Percentiles rank a stretch among this genome's conserved stretches.
phyloP scores from a whole-genome alignment of 1,284 basidiomycete species.

The Kwoniella shivajii region DNA sequence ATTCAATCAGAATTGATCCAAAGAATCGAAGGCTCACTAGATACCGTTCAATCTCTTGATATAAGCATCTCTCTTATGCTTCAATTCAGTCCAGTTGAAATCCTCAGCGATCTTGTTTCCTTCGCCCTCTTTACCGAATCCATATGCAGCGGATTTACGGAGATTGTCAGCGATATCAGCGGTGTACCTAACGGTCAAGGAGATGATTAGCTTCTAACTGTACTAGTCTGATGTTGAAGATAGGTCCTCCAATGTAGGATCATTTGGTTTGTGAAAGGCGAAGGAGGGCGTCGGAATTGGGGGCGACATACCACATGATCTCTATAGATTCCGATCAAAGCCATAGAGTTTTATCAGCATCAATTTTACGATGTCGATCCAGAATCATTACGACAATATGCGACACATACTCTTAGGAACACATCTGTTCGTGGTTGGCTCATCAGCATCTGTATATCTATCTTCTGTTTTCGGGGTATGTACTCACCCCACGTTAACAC shows the following conservation, averaged over 20 bases:
- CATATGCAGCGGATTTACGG: conserved; percentile 72
- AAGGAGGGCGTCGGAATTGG: background rate
- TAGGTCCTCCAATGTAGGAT: too few species aligned
- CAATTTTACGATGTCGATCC: too few species aligned
- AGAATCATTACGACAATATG: too few species aligned
- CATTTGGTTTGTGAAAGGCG: background rate
- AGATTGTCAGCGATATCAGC: conserved; percentile 88
- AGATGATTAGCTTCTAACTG: conserved; percentile 1
- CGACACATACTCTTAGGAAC: conserved; percentile 80
- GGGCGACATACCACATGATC: conserved; percentile 80
- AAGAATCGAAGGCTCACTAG: conserved; percentile 61
- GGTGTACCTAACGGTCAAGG: conserved; percentile 63
- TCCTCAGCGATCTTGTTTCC: conserved; percentile 59
- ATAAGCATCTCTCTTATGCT: conserved; percentile 93
- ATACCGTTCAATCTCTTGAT: conserved; percentile 88
- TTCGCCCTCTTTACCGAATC: conserved; percentile 63
- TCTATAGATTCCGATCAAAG: conserved; percentile 49
- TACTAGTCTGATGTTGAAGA: background rate
- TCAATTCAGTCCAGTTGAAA: conserved; percentile 90
- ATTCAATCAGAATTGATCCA: background rate
- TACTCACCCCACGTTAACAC: conserved; percentile 70
- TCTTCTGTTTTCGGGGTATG: too few species aligned
- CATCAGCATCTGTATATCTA: too few species aligned
- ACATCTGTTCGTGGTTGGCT: conserved; percentile 61
- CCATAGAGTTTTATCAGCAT: background rate